Conservation (phyloP, 805 yeast species). For the Barnettozyma sucrosica region DNA sequence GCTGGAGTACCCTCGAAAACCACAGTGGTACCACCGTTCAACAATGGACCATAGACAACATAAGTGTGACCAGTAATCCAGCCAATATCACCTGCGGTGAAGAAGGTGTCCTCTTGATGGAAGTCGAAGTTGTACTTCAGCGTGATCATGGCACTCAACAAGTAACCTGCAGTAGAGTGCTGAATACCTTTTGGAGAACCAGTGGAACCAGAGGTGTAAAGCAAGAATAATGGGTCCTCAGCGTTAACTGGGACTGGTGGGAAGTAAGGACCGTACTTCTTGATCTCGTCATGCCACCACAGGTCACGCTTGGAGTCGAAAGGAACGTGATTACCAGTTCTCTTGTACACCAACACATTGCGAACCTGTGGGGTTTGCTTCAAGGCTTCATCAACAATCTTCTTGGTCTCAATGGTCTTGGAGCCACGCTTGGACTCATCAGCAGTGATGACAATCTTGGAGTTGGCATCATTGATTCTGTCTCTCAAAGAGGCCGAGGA, state of each 20-base stretch:
- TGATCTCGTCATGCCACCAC: conserved; percentile 71
- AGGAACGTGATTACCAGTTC: conserved; percentile 58
- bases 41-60: conserved; percentile 75
- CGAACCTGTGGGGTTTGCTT: conserved; percentile 57
- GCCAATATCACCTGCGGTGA: conserved; percentile 88
- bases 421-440: conserved; percentile 86
- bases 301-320: conserved; percentile 55
- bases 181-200: conserved; percentile 87
- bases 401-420: conserved; percentile 71
- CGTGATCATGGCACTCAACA: conserved; percentile 66
- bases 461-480: conserved; percentile 77
- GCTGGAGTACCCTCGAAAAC: conserved; percentile 88
- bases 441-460: conserved; percentile 68
- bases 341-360: conserved; percentile 64
- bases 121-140: conserved; percentile 74
- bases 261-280: conserved; percentile 58
- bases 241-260: conserved; percentile 72
- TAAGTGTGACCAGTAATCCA: conserved; percentile 91
- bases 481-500: conserved; percentile 88
- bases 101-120: conserved; percentile 65
- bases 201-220: conserved; percentile 83
- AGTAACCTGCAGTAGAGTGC: conserved; percentile 76
- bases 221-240: conserved; percentile 77
- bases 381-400: conserved; percentile 77
- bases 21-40: conserved; percentile 70